Base-by-base conservation (phyloP, 2,329 filamentous ascomycete species). In the Fusarium pseudograminearum region DNA sequence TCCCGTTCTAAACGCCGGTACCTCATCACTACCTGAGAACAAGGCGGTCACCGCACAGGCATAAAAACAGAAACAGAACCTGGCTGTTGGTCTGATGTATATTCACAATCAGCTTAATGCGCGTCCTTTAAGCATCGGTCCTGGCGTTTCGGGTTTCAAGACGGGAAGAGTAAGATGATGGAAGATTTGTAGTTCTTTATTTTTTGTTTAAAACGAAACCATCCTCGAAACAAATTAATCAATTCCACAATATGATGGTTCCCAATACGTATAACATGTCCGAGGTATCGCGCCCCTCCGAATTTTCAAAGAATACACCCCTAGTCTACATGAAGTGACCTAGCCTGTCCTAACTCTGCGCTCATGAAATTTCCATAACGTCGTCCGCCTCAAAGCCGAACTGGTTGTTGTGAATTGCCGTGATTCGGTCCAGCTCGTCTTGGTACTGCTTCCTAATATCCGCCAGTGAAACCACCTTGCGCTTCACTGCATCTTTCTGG, bases 401-500 rank as follows among this genome's bases (percentile, higher is more conserved):
- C 77, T 97, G 90, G 61, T 97, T 94, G 76, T 93, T 92, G 80
- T 96, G 90, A 78, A 98, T 94, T 55, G 93, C 91, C 54, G 91
- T 93, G 72, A 96, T 91, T 67, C 93, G 87, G 80, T 99, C 96
- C 76, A 99, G 82, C 80, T 98, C 94, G 26, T 87, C 89, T 80
- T 97, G 93, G 78, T 98, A 99, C 77, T 95, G 92, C 79, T 91
- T 93, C 75, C 94, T 87, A 54, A 98, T 84, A 78, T 97, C 94
- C 31, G 91, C 91, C 57, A 99, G 82, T 33, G 93, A 97, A 18
- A 98, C 87, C 36, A 98, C 89, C 77, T 88, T 91, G 66, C 94
- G 89, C 82, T 91, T 91, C 16, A 79, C 72, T 38, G 38, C 56
- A 11, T 62, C 65, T 7, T 72, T 72, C 20, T 74, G 75, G 38